Conservation (phyloP, 2,329 filamentous ascomycete species). For the Alternaria atra region DNA sequence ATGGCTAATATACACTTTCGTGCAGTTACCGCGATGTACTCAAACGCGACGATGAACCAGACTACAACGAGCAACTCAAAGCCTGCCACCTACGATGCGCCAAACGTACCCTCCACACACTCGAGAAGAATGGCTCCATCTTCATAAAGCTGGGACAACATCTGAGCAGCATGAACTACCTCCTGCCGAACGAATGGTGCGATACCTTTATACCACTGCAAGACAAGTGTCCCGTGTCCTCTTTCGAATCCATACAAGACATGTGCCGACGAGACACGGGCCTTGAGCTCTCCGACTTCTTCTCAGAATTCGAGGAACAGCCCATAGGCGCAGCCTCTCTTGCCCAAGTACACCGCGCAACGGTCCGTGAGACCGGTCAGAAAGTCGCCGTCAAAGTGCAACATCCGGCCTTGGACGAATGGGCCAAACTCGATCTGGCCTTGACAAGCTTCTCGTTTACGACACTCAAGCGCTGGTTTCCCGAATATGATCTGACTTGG, state of each 20-base stretch:
- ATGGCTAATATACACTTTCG: conserved; percentile 23
- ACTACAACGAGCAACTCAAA: conserved; percentile 74
- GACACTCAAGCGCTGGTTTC: conserved; percentile 90
- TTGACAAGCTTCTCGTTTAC: conserved; percentile 90
- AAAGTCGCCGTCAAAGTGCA: conserved; percentile 97
- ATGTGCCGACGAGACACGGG: conserved; percentile 91
- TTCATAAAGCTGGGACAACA: conserved; percentile 99
- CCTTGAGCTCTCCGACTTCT: conserved; percentile 78
- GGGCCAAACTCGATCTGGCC: conserved; percentile 85
- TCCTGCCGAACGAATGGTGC: conserved; percentile 91
- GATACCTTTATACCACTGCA: conserved; percentile 95
- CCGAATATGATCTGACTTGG: conserved; percentile 98
- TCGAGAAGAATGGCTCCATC: conserved; percentile 97
- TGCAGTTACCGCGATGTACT: conserved; percentile 85
- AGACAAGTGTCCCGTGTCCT: conserved; percentile 93
- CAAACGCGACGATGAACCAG: conserved; percentile 71
- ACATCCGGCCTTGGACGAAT: conserved; percentile 87
- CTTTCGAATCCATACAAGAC: conserved; percentile 81
- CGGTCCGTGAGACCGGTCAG: conserved; percentile 80
- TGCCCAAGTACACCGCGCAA: conserved; percentile 92
- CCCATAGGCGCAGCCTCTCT: conserved; percentile 94
- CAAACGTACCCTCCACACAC: conserved; percentile 80
- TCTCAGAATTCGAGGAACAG: conserved; percentile 79
- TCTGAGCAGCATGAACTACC: conserved; percentile 93
- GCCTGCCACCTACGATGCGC: conserved; percentile 94